Conservation (phyloP, 116 monocot species). For the Dioscorea cayenensis region DNA sequence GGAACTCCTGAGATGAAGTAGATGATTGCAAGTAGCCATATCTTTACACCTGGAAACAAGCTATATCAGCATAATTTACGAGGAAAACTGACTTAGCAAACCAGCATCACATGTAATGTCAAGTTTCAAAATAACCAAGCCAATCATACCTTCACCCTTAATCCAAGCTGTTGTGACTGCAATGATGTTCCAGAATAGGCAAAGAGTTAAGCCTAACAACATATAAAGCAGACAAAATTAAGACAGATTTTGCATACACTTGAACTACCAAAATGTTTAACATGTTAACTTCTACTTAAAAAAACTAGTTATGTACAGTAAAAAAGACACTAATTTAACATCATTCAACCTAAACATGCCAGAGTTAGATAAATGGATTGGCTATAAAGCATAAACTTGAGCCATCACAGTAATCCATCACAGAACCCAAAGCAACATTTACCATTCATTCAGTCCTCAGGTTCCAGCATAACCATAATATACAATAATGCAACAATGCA, state of each 20-base stretch:
- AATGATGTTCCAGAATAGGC: constrained; percentile 75
- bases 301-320: not conserved
- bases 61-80: not conserved
- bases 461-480: not conserved
- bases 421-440: not conserved
- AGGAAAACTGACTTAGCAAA: not conserved
- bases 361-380: not conserved
- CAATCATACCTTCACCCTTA: constrained; percentile 58
- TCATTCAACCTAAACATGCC: not conserved
- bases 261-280: too few species aligned
- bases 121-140: not conserved
- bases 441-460: not conserved
- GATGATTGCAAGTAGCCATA: constrained; percentile 70
- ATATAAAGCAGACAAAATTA: too few species aligned
- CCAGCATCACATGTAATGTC: not conserved
- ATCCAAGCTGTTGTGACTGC: constrained; percentile 78
- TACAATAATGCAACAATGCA: not conserved
- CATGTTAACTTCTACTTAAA: too few species aligned
- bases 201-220: constrained; percentile 32
- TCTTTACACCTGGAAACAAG: constrained; percentile 38
- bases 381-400: not conserved
- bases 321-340: not conserved
- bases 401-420: too few species aligned
- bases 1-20: constrained; percentile 68
- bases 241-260: too few species aligned